Evolutionary conservation across 305 asterid species (phyloP).

Genomic region (Solanum hybrid): DNA sequence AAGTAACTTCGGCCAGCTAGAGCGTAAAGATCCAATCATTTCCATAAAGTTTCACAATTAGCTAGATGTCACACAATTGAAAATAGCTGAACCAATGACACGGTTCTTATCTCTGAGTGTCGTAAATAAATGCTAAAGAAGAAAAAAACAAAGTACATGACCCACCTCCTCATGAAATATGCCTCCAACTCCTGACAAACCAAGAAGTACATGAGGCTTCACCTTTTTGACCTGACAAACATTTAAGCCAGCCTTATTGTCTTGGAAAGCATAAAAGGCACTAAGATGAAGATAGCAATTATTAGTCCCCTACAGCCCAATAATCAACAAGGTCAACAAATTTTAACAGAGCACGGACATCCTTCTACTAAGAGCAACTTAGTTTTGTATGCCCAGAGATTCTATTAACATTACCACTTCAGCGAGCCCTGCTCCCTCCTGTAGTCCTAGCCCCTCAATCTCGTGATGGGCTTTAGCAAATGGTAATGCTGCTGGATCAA

Average conservation of each 20-base stretch:
- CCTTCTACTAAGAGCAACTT: neutral
- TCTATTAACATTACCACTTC: constrained; percentile 62
- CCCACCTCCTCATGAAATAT: constrained; percentile 82
- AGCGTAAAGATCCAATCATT: neutral
- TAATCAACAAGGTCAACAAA: neutral
- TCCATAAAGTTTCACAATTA: neutral
- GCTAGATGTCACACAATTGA: neutral
- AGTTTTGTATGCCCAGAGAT: neutral
- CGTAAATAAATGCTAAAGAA: neutral
- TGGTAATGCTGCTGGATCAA: constrained; percentile 87
- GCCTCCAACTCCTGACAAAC: constrained; percentile 98
- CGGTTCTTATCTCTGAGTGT: neutral
- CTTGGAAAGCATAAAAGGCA: neutral
- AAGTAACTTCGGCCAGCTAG: neutral
- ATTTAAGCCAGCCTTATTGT: neutral
- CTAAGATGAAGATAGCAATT: neutral
- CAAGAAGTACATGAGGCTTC: constrained; percentile 97
- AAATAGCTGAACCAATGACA: neutral
- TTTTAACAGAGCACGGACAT: neutral
- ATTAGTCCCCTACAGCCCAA: neutral
- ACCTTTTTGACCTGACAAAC: constrained; percentile 81
- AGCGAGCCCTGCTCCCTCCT: constrained; percentile 71
- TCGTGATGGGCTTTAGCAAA: constrained; percentile 76
- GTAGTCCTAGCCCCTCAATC: constrained; percentile 57
- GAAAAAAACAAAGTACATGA: constrained; percentile 5